Evolutionary conservation across 2,329 filamentous ascomycete genomes (phyloP).

Genomic region (Trichoderma lentiforme): DNA sequence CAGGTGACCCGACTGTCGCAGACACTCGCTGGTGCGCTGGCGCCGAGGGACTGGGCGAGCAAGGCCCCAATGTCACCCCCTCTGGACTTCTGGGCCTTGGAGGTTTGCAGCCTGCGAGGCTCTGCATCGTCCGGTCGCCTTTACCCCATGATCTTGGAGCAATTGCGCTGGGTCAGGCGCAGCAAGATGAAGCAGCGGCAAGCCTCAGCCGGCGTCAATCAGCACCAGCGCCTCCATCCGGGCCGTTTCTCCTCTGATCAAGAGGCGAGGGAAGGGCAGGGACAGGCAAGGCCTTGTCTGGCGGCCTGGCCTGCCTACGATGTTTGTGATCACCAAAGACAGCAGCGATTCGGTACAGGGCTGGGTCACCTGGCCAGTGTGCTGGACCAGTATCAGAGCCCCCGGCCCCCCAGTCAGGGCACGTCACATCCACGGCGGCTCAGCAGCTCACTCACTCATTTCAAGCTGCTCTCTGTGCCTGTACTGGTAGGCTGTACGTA

Average conservation of each 20-base stretch:
- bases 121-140: slow-evolving; percentile 3
- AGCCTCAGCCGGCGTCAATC: slow-evolving; percentile 1
- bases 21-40: slow-evolving; percentile 19
- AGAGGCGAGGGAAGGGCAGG: slow-evolving; percentile 1
- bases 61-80: slow-evolving; percentile 18
- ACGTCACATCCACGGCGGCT: slow-evolving; percentile 20
- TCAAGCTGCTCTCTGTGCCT: not conserved
- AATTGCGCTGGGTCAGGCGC: slow-evolving; percentile 22
- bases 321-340: slow-evolving; percentile 3
- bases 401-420: slow-evolving; percentile 14
- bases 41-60: slow-evolving; percentile 20
- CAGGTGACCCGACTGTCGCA: slow-evolving; percentile 21
- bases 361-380: slow-evolving; percentile 19
- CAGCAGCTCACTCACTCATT: slow-evolving; percentile 1
- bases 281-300: not conserved
- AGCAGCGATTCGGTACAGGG: slow-evolving; percentile 16
- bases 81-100: not conserved
- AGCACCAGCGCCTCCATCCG: slow-evolving; percentile 8
- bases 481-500: not conserved
- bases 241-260: not conserved
- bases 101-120: slow-evolving; percentile 10
- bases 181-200: not conserved
- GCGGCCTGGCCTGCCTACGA: not conserved
- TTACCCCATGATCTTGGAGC: slow-evolving; percentile 12
- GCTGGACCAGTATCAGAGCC: slow-evolving; percentile 18